Evolutionary conservation across 768 basidiomycete species (phyloP).

Genomic region (Boletus subcaerulescens): DNA sequence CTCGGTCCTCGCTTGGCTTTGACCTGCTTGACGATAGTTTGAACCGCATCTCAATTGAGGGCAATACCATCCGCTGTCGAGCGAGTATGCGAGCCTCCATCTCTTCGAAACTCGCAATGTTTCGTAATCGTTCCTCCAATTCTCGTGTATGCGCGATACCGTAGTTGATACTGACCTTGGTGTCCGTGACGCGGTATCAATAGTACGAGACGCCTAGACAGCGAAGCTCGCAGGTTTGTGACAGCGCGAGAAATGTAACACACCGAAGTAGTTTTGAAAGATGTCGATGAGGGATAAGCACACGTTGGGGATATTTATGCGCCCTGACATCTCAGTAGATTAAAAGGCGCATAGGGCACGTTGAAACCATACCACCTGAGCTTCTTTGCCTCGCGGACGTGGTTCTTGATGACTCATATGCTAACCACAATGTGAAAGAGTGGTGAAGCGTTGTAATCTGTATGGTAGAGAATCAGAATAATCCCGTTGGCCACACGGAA

Average conservation of each 20-base stretch:
- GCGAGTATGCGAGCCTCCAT: not conserved
- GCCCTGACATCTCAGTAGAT: conserved; percentile 7
- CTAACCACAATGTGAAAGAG: no score
- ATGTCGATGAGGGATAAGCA: not conserved
- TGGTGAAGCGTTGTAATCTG: no score
- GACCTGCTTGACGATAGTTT: not conserved
- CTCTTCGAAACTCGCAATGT: not conserved
- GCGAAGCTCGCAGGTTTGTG: conserved; percentile 3
- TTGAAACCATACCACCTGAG: conserved; percentile 4
- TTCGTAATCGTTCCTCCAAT: not conserved
- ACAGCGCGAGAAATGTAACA: conserved; percentile 12
- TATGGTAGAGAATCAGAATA: no score
- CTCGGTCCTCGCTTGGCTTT: not conserved
- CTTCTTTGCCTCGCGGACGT: conserved; percentile 19
- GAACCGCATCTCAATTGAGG: not conserved
- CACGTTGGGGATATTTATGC: conserved; percentile 19
- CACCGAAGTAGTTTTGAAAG: conserved; percentile 10
- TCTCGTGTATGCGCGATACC: not conserved
- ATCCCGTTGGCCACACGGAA: no score
- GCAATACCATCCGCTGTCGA: not conserved
- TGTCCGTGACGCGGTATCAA: conserved; percentile 10
- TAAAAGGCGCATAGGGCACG: conserved; percentile 10
- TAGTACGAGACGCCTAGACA: conserved; percentile 1
- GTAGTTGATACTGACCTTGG: not conserved
- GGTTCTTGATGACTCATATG: not conserved